Base-by-base conservation (phyloP, 2,329 filamentous ascomycete species). In the Clathrospora elynae region DNA sequence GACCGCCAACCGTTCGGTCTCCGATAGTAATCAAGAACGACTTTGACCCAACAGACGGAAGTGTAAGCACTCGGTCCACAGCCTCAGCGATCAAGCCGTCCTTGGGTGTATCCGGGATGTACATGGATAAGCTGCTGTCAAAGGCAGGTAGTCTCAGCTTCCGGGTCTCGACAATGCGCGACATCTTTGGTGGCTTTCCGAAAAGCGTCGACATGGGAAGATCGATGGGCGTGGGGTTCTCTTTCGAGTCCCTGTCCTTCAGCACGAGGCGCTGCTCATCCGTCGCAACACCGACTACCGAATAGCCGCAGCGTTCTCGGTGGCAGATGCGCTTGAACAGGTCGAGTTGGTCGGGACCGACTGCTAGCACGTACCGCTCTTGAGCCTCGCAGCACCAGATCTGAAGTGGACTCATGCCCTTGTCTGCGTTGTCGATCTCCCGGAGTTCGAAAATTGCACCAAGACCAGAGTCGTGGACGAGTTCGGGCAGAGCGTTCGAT, bases 351-450 rank as follows among this genome's bases (percentile, higher is more conserved):
- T 93, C 86, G 36, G 83, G 82, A 48, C 91, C 90, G 50, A 99
- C 84, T 6, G 95, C 85, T 60, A 99, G 76, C 6, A 99, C 93
- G 62, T 99, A 99, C 68, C 93, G 82, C 72, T 99, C 93, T 68
- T 99, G 93, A 0, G 93, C 90, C 70, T 97, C 92, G 60, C 92
- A 95, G 71, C 93, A 96, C 91, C 92, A 97, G 32, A 99, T 96
- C 67, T 97, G 89, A 44, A 99, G 81, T 13, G 93, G 93, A 62
- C 89, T 96, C 87, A 99, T 92, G 65, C 89, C 87, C 53, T 79
- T 83, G 71, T 97, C 93, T 2, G 89, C 88, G 67, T 83, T 96
- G 67, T 96, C 90, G 24, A 99, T 80, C 63, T 97, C 89, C 52
- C 93, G 85, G n/a, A 99, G 79, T 71, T 99, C 92, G 55, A 99